These are phyloP conservation scores for Penicillium sp. DNA, from an alignment of 2,329 filamentous ascomycete species.

Conservation along the genomic window DNA sequence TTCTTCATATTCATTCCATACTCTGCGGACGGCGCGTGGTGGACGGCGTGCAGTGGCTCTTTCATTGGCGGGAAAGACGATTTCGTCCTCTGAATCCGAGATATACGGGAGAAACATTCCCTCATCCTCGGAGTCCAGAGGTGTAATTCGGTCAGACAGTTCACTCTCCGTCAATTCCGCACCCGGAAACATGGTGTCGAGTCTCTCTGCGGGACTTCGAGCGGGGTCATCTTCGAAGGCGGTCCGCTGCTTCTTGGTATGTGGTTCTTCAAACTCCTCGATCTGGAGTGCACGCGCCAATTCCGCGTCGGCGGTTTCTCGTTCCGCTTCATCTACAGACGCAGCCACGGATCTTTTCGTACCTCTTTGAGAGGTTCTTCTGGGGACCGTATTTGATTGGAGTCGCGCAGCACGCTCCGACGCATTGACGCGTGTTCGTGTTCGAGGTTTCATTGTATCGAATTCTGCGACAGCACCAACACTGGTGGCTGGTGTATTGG, in stretches of 20 bases:
- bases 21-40: background rate
- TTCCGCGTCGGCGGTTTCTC: constrained; percentile 44
- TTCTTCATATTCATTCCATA: constrained; percentile 6
- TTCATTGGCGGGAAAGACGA: background rate
- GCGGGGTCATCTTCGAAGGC: constrained; percentile 7
- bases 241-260: constrained; percentile 36
- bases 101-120: background rate
- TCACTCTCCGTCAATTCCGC: background rate
- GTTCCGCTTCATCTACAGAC: constrained; percentile 32
- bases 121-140: background rate
- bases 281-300: constrained; percentile 56
- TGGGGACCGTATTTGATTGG: constrained; percentile 47
- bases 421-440: constrained; percentile 38
- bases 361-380: constrained; percentile 33
- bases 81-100: constrained; percentile 19
- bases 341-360: constrained; percentile 45
- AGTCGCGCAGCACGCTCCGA: constrained; percentile 46
- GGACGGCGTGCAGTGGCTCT: background rate
- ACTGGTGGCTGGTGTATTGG: constrained; percentile 61
- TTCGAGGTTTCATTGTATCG: constrained; percentile 25
- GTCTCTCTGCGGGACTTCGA: background rate
- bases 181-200: background rate
- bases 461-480: constrained; percentile 51
- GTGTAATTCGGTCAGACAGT: background rate
- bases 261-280: constrained; percentile 45